These are phyloP conservation scores for Talaromyces atroroseus DNA, from an alignment of 2,329 filamentous ascomycete species.

Conservation along the genomic window DNA sequence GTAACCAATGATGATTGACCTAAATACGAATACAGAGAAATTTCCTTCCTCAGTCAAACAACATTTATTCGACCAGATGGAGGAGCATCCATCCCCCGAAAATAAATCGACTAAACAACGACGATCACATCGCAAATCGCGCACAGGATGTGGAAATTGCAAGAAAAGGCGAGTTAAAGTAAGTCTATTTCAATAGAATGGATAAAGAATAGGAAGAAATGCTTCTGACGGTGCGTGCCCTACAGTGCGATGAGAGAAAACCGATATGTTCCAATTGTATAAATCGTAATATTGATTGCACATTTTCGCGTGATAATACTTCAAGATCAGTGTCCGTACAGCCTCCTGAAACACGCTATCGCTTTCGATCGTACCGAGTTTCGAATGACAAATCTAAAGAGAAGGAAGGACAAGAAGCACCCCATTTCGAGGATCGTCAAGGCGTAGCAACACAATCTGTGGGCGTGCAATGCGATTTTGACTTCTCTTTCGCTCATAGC, in stretches of 20 bases:
- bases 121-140: slow-evolving; percentile 30
- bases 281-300: background rate
- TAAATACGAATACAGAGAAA: no score
- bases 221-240: background rate
- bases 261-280: slow-evolving; percentile 7
- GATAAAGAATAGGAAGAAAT: background rate
- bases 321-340: background rate
- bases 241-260: slow-evolving; percentile 9
- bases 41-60: no score
- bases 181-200: slow-evolving; percentile 9
- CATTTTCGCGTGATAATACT: background rate
- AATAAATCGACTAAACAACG: slow-evolving; percentile 14
- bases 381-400: no score
- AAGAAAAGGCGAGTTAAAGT: slow-evolving; percentile 33
- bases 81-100: no score
- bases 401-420: no score
- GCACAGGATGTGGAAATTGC: slow-evolving; percentile 29
- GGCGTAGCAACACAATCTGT: no score
- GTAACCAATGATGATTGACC: no score
- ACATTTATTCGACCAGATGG: no score
- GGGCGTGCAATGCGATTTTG: no score
- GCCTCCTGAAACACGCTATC: background rate
- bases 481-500: background rate
- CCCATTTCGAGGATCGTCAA: no score
- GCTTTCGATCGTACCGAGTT: no score